Base-by-base conservation (phyloP, 805 yeast genomes). In the Lachancea lanzarotensis region DNA sequence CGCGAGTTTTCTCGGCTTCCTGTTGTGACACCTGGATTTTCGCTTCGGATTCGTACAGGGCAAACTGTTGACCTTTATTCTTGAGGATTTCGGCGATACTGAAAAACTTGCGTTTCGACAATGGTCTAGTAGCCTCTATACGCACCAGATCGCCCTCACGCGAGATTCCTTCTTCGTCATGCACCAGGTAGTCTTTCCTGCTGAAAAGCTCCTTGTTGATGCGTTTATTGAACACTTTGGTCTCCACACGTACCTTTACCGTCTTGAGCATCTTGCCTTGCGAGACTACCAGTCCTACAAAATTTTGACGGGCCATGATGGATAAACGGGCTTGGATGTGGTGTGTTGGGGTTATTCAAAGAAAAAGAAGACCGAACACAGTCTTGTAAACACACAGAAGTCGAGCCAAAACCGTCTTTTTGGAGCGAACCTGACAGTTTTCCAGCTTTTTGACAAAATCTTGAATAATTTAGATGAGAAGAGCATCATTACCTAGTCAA, bases 261-360 rank as follows among this genome's bases (percentile, higher is more conserved):
- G 98, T 91, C 71, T 91, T 93, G 67, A 77, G 76, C 96, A 90
- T 93, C 65, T 88, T 88, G 35, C 98, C 98, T 61, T 90, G 97
- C 41, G 96, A 88, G 27, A 89, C 81, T 54, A 91, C 98, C 66
- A 88, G 81, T 38, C 98, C 98, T 39, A 88, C 70, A 60, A 90
- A 87, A 61, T 87, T 86, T 58, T 87, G 96, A 68, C 89, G 81
- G 42, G 95, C 91, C 95, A 87, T 88, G 12, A 40, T 25, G 2
- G n/a, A n/a, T n/a, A n/a, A n/a, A n/a, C n/a, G n/a, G n/a, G n/a
- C n/a, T n/a, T n/a, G n/a, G n/a, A n/a, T n/a, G n/a, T n/a, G n/a
- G n/a, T n/a, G n/a, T n/a, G n/a, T n/a, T n/a, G n/a, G n/a, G n/a
- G n/a, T n/a, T n/a, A n/a, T n/a, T n/a, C n/a, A n/a, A n/a, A n/a